A percentile compares a stretch with the other conserved stretches of the same genome.
Evolutionary conservation across 345 rosid species (phyloP).

Genomic region (Anacardium occidentale): DNA sequence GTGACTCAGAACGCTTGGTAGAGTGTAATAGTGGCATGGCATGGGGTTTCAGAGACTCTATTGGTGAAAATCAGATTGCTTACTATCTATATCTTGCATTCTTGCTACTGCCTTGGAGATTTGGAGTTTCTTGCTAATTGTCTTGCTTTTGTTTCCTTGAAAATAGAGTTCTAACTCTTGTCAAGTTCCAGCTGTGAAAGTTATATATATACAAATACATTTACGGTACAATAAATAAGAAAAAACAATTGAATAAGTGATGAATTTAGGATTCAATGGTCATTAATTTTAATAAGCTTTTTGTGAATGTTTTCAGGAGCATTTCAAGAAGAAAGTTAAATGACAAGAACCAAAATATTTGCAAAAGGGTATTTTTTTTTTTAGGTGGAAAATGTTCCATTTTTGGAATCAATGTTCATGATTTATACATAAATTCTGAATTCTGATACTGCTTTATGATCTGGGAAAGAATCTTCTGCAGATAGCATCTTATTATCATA

Average conservation of each 20-base stretch:
- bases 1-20: slow-evolving; percentile 11
- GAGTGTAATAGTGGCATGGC: neutral
- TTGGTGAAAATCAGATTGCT: slow-evolving; percentile 7
- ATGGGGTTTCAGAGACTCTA: neutral
- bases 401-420: no score
- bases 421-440: no score
- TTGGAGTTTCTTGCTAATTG: neutral
- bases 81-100: neutral
- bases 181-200: neutral
- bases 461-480: neutral
- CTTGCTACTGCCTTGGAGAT: neutral
- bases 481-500: neutral
- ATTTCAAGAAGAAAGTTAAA: no score
- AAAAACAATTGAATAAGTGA: neutral
- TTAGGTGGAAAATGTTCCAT: no score
- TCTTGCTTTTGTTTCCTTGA: neutral
- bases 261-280: neutral
- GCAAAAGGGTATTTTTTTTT: no score
- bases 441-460: neutral
- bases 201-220: no score
- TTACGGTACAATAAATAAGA: no score
- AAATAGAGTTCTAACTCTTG: neutral
- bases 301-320: no score
- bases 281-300: no score
- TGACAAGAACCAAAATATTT: no score